phyloP scores from a whole-genome alignment of 2,329 filamentous ascomycete species.

The Scedosporium aurantiacum region DNA sequence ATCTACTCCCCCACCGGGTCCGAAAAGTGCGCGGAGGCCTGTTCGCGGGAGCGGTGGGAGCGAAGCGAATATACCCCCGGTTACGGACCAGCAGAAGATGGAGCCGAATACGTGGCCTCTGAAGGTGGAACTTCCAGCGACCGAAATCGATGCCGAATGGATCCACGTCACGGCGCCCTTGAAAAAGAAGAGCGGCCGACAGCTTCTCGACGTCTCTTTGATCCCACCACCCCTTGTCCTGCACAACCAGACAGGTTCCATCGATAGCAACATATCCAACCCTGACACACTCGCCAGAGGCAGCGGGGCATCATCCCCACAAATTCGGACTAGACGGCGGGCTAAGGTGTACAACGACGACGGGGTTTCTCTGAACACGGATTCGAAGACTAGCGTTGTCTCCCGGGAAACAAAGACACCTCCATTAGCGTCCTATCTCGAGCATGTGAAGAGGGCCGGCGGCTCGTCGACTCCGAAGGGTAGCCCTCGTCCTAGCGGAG shows the following conservation, averaged over 20 bases:
- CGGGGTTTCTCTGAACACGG: background rate
- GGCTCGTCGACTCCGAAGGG: constrained; percentile 3
- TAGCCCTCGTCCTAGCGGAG: background rate
- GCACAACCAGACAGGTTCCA: background rate
- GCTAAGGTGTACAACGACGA: background rate
- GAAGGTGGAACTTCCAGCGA: background rate
- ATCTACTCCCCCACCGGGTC: constrained; percentile 11
- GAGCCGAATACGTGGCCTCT: background rate
- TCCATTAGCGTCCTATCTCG: constrained; percentile 8
- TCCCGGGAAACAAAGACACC: constrained; percentile 7
- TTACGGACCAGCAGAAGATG: background rate
- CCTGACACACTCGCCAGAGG: background rate
- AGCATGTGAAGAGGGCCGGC: constrained; percentile 7
- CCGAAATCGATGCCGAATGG: background rate
- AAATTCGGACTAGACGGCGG: background rate
- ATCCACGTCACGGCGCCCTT: background rate
- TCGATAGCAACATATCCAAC: background rate
- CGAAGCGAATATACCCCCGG: background rate
- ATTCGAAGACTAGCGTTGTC: background rate
- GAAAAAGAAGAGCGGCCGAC: background rate
- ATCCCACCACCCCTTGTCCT: background rate
- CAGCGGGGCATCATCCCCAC: background rate
- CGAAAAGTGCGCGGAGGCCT: constrained; percentile 9
- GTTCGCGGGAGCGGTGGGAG: background rate
- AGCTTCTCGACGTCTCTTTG: background rate